These are phyloP conservation scores for Nigrograna mackinnonii DNA, from an alignment of 2,329 filamentous ascomycete genomes.

Conservation along the genomic window DNA sequence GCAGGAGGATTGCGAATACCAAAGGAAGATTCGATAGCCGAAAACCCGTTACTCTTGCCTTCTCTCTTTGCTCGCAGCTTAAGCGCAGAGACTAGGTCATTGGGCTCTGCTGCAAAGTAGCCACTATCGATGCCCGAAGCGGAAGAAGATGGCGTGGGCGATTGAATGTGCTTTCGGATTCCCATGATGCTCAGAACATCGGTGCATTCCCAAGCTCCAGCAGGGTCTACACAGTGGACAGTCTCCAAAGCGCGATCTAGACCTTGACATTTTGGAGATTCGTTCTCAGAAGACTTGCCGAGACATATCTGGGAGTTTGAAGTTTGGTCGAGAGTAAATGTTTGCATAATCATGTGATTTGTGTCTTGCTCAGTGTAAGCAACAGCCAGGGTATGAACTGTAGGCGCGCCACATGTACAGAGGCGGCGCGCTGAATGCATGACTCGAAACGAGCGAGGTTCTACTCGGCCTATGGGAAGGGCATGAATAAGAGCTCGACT, in stretches of 20 bases:
- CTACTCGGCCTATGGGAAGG: constrained; percentile 63
- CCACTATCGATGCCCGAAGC: constrained; percentile 28
- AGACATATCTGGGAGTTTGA: constrained; percentile 61
- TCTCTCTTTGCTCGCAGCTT: constrained; percentile 29
- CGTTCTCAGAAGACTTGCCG: constrained; percentile 45
- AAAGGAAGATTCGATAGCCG: constrained; percentile 10
- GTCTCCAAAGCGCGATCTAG: constrained; percentile 51
- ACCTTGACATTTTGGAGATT: constrained; percentile 33
- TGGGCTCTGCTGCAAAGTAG: constrained; percentile 13
- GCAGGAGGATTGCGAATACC: constrained; percentile 5
- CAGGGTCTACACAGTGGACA: constrained; percentile 60
- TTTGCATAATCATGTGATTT: constrained; percentile 67
- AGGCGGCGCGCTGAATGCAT: constrained; percentile 58
- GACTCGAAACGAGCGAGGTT: constrained; percentile 62
- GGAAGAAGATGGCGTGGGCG: constrained; percentile 29
- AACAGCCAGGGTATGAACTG: constrained; percentile 66
- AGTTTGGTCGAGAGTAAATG: constrained; percentile 59
- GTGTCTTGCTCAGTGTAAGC: constrained; percentile 65
- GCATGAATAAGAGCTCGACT: constrained; percentile 62
- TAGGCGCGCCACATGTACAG: constrained; percentile 58
- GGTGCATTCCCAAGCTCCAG: constrained; percentile 68
- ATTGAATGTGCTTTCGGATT: constrained; percentile 54
- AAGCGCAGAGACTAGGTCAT: constrained; percentile 23
- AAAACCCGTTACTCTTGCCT: constrained; percentile 7
- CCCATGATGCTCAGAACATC: constrained; percentile 66